Conservation (phyloP, 179 eudicot species). For the Silene coronaria region DNA sequence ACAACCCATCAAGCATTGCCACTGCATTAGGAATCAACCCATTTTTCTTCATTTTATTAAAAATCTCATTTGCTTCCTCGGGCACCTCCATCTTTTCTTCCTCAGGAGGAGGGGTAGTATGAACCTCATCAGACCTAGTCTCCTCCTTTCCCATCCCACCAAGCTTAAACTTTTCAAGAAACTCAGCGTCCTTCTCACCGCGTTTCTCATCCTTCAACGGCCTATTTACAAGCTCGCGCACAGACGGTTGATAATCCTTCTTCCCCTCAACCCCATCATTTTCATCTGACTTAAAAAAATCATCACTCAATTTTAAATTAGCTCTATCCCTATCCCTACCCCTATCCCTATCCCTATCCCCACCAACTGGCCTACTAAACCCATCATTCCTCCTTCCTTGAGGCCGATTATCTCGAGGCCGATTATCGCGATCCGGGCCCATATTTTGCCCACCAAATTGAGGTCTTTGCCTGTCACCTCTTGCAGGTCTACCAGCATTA, state of each 20-base stretch:
- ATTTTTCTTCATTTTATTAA: slow-evolving; percentile 78
- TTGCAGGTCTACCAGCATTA: slow-evolving; percentile 23
- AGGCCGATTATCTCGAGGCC: slow-evolving; percentile 15
- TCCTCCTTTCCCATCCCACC: slow-evolving; percentile 18
- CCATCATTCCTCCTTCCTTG: slow-evolving; percentile 28
- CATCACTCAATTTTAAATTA: slow-evolving; percentile 21
- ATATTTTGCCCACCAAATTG: slow-evolving; percentile 22
- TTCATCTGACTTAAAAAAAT: slow-evolving; percentile 25
- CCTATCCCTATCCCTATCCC: slow-evolving; percentile 12
- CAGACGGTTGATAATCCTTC: slow-evolving; percentile 30
- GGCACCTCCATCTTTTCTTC: slow-evolving; percentile 42
- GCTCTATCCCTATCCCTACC: slow-evolving; percentile 12
- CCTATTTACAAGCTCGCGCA: slow-evolving; percentile 29
- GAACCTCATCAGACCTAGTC: neutral
- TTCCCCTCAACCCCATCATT: slow-evolving; percentile 18
- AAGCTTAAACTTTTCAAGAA: slow-evolving; percentile 38
- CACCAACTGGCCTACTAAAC: slow-evolving; percentile 19
- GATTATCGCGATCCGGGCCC: slow-evolving; percentile 11
- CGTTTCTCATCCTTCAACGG: slow-evolving; percentile 19
- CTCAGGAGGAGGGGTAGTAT: neutral
- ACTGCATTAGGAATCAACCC: slow-evolving; percentile 90
- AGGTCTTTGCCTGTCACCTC: slow-evolving; percentile 23
- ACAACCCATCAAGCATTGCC: slow-evolving; percentile 89
- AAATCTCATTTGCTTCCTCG: slow-evolving; percentile 64
- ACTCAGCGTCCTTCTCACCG: slow-evolving; percentile 19